Percentiles rank a stretch among this genome's conserved stretches.
These are phyloP conservation scores for Clarkia xantiana DNA, from an alignment of 345 rosid species.

Conservation along the genomic window DNA sequence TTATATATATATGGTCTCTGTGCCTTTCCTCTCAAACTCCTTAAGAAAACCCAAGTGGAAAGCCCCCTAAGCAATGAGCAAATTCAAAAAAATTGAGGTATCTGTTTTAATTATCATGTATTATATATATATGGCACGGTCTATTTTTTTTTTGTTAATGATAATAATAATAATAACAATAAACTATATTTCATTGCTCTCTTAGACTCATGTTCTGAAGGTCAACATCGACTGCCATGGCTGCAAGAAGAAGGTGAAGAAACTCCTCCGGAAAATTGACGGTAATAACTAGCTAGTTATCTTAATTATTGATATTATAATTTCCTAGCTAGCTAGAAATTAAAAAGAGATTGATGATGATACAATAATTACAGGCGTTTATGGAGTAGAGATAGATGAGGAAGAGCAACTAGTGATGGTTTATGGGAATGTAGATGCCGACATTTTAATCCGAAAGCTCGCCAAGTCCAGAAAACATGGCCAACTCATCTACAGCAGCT, in stretches of 20 bases:
- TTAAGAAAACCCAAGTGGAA: too few species aligned
- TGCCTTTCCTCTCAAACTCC: too few species aligned
- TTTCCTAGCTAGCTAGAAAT: too few species aligned
- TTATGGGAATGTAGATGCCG: conserved; percentile 40
- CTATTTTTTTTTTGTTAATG: too few species aligned
- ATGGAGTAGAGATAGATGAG: conserved; percentile 36
- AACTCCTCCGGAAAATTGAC: conserved; percentile 50
- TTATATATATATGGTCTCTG: too few species aligned
- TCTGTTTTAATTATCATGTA: too few species aligned
- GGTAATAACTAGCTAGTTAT: conserved; percentile 18
- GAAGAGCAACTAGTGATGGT: conserved; percentile 40
- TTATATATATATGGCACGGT: too few species aligned
- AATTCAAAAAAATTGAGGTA: too few species aligned
- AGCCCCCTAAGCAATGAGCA: too few species aligned
- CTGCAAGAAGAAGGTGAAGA: conserved; percentile 54
- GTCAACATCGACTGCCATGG: conserved; percentile 69
- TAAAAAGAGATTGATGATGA: too few species aligned
- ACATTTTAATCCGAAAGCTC: conserved; percentile 32
- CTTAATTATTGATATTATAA: background rate
- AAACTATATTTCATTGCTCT: background rate
- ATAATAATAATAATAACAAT: background rate
- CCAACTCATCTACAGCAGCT: too few species aligned
- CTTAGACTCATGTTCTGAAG: conserved; percentile 47
- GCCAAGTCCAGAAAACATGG: conserved; percentile 45
- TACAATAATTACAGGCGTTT: conserved; percentile 27